A percentile compares a stretch with the other conserved stretches of the same genome.
Evolutionary conservation across 2,329 filamentous ascomycete genomes (phyloP).

Genomic region (Hymenoscyphus occultus): DNA sequence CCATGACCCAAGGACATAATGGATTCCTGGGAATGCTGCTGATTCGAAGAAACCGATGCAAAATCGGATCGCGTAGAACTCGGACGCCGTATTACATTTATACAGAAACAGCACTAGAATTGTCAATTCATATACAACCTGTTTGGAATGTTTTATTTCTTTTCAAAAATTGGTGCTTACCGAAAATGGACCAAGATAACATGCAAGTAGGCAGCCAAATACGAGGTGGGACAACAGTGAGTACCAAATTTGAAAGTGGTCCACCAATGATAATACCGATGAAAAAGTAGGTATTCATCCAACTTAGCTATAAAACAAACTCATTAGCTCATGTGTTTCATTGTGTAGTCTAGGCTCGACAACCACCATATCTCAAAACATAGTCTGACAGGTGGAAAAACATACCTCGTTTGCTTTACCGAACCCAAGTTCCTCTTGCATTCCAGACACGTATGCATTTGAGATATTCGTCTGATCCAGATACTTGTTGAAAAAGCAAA

Average conservation of each 20-base stretch:
- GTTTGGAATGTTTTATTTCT: background rate
- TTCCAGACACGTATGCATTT: constrained; percentile 49
- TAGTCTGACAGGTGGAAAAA: background rate
- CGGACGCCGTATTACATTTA: constrained; percentile 37
- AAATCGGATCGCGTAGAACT: constrained; percentile 33
- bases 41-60: constrained; percentile 25
- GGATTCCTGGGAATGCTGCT: constrained; percentile 44
- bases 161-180: constrained; percentile 23
- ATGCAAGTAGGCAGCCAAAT: constrained; percentile 42
- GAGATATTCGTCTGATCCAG: constrained; percentile 46
- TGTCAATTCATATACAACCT: background rate
- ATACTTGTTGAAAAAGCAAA: constrained; percentile 45
- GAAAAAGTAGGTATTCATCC: constrained; percentile 45
- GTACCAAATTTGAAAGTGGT: constrained; percentile 43
- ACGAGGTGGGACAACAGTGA: constrained; percentile 41
- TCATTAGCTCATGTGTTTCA: background rate
- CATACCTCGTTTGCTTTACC: constrained; percentile 36
- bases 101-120: constrained; percentile 25
- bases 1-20: constrained; percentile 44
- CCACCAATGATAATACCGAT: constrained; percentile 55
- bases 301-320: constrained; percentile 38
- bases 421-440: constrained; percentile 45
- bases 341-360: too few species aligned
- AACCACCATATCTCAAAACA: too few species aligned
- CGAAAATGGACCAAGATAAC: constrained; percentile 30